Conservation (phyloP, 2,329 filamentous ascomycete species). For the Fusarium sp. region DNA sequence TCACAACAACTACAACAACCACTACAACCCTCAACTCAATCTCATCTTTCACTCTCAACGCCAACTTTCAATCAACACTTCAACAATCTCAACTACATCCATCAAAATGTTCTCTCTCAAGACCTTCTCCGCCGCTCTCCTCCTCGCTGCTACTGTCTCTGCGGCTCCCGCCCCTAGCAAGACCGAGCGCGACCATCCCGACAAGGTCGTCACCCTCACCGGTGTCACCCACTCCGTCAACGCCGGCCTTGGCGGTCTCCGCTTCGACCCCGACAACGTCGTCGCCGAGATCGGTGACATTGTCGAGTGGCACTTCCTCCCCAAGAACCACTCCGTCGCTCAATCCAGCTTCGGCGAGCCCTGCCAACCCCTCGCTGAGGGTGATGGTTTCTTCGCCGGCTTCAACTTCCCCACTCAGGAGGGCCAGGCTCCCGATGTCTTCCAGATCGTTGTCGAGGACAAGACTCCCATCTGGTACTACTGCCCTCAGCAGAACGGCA, state of each 20-base stretch:
- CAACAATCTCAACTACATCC: background rate
- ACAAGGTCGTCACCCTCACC: slow-evolving; percentile 51
- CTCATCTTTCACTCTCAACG: background rate
- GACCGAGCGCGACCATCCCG: slow-evolving; percentile 42
- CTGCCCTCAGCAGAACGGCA: slow-evolving; percentile 55
- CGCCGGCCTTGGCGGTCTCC: slow-evolving; percentile 58
- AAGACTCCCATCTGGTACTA: slow-evolving; percentile 59
- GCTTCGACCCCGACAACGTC: slow-evolving; percentile 63
- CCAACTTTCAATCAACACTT: background rate
- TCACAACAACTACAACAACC: slow-evolving; percentile 15
- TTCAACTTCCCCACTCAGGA: slow-evolving; percentile 55
- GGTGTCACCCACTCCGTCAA: slow-evolving; percentile 60
- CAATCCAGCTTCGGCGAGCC: slow-evolving; percentile 57
- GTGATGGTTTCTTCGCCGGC: slow-evolving; percentile 58
- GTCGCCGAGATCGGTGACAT: slow-evolving; percentile 62
- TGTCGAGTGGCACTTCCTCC: slow-evolving; percentile 67
- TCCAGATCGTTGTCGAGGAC: slow-evolving; percentile 58
- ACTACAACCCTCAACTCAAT: background rate
- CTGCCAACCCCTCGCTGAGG: slow-evolving; percentile 54
- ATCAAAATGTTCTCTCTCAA: slow-evolving; percentile 50
- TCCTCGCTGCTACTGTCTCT: slow-evolving; percentile 46
- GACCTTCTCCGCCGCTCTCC: slow-evolving; percentile 44
- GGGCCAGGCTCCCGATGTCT: slow-evolving; percentile 55
- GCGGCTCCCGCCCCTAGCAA: slow-evolving; percentile 48
- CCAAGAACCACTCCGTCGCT: slow-evolving; percentile 62